These are phyloP conservation scores for Aspergillus caelatus DNA, from an alignment of 2,329 filamentous ascomycete species.

Conservation along the genomic window DNA sequence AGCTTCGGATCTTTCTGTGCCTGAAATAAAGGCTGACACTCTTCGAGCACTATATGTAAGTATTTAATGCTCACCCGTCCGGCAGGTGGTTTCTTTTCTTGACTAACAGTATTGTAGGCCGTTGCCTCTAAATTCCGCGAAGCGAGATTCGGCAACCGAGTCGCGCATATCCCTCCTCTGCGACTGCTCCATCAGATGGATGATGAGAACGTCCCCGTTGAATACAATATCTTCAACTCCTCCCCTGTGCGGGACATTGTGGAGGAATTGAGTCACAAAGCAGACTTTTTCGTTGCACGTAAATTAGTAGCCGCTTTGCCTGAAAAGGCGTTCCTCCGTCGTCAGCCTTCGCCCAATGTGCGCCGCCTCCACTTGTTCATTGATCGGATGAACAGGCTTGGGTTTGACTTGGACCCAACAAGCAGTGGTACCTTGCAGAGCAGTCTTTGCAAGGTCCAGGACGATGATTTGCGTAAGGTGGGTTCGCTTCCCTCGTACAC, in stretches of 20 bases:
- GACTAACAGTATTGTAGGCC: conserved; percentile 49
- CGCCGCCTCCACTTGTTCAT: conserved; percentile 87
- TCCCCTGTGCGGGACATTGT: conserved; percentile 88
- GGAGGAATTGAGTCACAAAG: conserved; percentile 92
- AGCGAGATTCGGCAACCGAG: conserved; percentile 77
- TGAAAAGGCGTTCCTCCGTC: conserved; percentile 88
- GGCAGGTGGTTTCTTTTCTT: not conserved
- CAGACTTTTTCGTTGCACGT: conserved; percentile 85
- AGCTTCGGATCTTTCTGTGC: conserved; percentile 62
- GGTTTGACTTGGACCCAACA: conserved; percentile 83
- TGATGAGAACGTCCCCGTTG: conserved; percentile 96
- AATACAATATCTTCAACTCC: conserved; percentile 94
- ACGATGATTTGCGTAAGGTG: conserved; percentile 81
- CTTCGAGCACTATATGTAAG: conserved; percentile 76
- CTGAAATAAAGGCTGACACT: conserved; percentile 70
- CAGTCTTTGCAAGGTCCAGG: conserved; percentile 90
- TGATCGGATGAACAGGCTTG: conserved; percentile 89
- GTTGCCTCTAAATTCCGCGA: conserved; percentile 91
- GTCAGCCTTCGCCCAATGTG: conserved; percentile 81
- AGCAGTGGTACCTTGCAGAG: conserved; percentile 92
- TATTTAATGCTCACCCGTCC: conserved; percentile 14
- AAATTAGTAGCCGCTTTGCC: conserved; percentile 77
- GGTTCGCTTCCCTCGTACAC: conserved; percentile 16
- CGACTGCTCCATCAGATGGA: conserved; percentile 91
- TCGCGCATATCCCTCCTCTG: conserved; percentile 78